Evolutionary conservation across 1,139 yeast species (phyloP).

Genomic region (Blastobotrys persicus): DNA sequence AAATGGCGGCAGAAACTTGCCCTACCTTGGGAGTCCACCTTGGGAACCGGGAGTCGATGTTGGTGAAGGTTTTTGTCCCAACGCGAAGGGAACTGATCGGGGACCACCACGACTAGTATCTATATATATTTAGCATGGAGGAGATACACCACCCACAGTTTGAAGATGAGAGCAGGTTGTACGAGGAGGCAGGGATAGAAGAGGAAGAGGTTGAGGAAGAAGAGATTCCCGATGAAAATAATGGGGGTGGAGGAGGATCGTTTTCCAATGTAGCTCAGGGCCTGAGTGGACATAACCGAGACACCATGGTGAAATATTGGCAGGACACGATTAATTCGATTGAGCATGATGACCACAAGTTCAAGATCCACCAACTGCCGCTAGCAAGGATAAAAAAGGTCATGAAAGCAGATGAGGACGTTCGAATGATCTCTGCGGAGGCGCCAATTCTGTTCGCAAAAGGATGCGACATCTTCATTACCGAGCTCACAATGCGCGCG

Average conservation of each 20-base stretch:
- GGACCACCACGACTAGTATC: too few species aligned
- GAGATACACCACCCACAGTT: constrained; percentile 4
- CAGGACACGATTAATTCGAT: constrained; percentile 84
- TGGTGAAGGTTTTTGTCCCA: too few species aligned
- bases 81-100: too few species aligned
- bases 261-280: constrained; percentile 96
- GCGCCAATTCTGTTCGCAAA: constrained; percentile 96
- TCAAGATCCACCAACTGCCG: constrained; percentile 91
- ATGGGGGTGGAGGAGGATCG: constrained; percentile 14
- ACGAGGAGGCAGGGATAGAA: constrained; percentile 7
- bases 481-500: constrained; percentile 96
- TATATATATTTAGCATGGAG: constrained; percentile 3
- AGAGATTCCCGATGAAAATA: background rate
- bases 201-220: too few species aligned
- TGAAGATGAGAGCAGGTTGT: background rate
- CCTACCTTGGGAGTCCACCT: too few species aligned
- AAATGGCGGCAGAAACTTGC: too few species aligned
- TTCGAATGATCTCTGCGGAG: constrained; percentile 95
- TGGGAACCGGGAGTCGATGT: too few species aligned
- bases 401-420: constrained; percentile 98
- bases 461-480: constrained; percentile 94
- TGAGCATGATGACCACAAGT: constrained; percentile 87
- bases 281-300: constrained; percentile 73
- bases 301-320: constrained; percentile 94
- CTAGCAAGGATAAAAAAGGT: constrained; percentile 92